These are phyloP conservation scores for Aureobasidium vineae DNA, from an alignment of 2,329 filamentous ascomycete species.

Conservation along the genomic window DNA sequence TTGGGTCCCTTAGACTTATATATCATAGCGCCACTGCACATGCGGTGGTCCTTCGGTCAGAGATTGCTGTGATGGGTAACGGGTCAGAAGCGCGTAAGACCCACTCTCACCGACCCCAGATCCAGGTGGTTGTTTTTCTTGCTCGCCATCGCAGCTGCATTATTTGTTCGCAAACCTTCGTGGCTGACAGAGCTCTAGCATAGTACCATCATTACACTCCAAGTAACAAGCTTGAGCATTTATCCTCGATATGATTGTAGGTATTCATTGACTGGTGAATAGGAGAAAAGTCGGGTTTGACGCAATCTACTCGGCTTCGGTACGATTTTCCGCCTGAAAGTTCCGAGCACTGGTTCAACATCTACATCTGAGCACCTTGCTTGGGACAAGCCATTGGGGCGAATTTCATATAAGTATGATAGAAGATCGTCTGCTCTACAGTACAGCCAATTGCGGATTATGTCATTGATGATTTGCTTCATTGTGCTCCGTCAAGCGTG, in stretches of 20 bases:
- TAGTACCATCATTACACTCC: neutral
- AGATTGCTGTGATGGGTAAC: slow-evolving; percentile 17
- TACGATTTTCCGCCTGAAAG: slow-evolving; percentile 14
- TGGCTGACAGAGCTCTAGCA: neutral
- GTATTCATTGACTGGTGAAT: neutral
- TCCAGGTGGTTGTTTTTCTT: slow-evolving; percentile 17
- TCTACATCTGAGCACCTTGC: neutral
- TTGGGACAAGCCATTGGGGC: neutral
- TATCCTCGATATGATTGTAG: neutral
- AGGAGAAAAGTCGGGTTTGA: slow-evolving; percentile 21
- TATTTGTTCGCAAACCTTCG: neutral
- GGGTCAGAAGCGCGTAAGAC: slow-evolving; percentile 22
- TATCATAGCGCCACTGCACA: slow-evolving; percentile 6
- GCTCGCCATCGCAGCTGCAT: neutral
- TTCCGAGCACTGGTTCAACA: slow-evolving; percentile 12
- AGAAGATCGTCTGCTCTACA: neutral
- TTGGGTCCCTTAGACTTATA: slow-evolving; percentile 3
- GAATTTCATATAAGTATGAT: neutral
- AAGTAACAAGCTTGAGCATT: neutral
- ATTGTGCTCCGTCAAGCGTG: neutral
- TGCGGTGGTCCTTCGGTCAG: slow-evolving; percentile 23
- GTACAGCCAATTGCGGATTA: neutral
- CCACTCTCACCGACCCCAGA: slow-evolving; percentile 23
- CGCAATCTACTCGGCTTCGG: slow-evolving; percentile 18
- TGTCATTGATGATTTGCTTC: neutral